Evolutionary conservation across 345 rosid species (phyloP).

Genomic region (Lepidium sativum): DNA sequence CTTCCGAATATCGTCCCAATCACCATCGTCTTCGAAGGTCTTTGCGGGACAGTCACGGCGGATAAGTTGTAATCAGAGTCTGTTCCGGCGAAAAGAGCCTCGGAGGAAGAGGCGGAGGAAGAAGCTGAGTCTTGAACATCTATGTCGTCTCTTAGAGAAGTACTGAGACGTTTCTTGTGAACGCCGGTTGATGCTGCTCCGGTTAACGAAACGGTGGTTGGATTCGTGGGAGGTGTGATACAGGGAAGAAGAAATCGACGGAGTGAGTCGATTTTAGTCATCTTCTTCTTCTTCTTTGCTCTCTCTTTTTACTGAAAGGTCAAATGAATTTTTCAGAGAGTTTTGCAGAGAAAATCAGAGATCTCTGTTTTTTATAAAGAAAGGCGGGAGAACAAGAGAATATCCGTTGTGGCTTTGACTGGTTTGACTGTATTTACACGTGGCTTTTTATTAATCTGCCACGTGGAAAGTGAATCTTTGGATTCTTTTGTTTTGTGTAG

Average conservation of each 20-base stretch:
- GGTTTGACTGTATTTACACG: slow-evolving; percentile 24
- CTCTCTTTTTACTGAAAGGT: not conserved
- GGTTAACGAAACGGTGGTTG: slow-evolving; percentile 17
- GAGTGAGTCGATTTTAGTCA: slow-evolving; percentile 64
- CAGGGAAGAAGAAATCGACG: slow-evolving; percentile 72
- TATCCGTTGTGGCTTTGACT: slow-evolving; percentile 30
- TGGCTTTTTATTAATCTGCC: not conserved
- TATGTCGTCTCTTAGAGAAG: slow-evolving; percentile 60
- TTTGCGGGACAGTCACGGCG: slow-evolving; percentile 27
- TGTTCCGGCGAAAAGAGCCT: slow-evolving; percentile 1
- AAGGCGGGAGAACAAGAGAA: slow-evolving; percentile 25
- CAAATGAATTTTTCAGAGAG: slow-evolving; percentile 10
- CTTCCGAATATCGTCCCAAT: slow-evolving; percentile 75
- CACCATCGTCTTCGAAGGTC: slow-evolving; percentile 75
- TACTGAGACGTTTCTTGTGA: slow-evolving; percentile 62
- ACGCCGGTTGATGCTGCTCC: slow-evolving; percentile 13
- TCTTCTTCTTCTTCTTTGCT: slow-evolving; percentile 6
- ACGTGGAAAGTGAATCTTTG: slow-evolving; percentile 23
- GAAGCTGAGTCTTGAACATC: slow-evolving; percentile 29
- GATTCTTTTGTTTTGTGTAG: not conserved
- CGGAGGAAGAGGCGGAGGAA: slow-evolving; percentile 27
- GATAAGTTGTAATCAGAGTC: not conserved
- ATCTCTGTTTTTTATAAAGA: slow-evolving; percentile 22
- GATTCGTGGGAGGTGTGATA: slow-evolving; percentile 35
- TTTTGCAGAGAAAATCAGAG: slow-evolving; percentile 16